A percentile compares a stretch with the other conserved stretches of the same genome.
Evolutionary conservation across 2,329 filamentous ascomycete species (phyloP).

Genomic region (Fusarium sp.): DNA sequence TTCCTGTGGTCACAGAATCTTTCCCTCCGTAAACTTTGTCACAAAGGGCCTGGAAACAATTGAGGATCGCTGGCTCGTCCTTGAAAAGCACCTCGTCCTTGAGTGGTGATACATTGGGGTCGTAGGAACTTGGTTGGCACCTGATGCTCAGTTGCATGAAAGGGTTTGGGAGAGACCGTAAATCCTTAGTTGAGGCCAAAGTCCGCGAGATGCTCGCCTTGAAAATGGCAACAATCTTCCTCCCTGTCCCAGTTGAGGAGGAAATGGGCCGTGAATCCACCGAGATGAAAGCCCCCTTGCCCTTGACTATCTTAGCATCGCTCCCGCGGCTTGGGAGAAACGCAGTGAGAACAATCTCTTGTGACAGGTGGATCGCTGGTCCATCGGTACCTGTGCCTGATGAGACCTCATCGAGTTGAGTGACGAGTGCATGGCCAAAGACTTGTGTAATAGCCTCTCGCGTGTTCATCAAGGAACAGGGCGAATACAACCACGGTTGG

Average conservation of each 20-base stretch:
- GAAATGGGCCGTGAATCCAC: constrained; percentile 76
- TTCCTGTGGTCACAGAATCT: not conserved
- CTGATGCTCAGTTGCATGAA: constrained; percentile 74
- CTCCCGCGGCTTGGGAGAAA: constrained; percentile 67
- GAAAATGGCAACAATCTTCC: constrained; percentile 68
- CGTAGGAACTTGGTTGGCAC: constrained; percentile 73
- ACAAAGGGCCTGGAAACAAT: constrained; percentile 61
- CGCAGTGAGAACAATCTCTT: constrained; percentile 48
- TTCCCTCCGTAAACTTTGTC: constrained; percentile 51
- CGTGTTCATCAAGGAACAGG: constrained; percentile 60
- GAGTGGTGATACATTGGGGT: constrained; percentile 76
- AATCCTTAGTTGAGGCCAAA: constrained; percentile 37
- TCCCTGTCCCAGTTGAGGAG: constrained; percentile 65
- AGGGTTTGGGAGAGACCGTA: constrained; percentile 56
- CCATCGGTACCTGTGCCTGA: constrained; percentile 37
- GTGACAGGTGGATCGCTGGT: not conserved
- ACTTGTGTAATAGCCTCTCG: constrained; percentile 72
- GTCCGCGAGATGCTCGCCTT: constrained; percentile 59
- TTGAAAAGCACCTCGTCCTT: constrained; percentile 80
- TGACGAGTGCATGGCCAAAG: constrained; percentile 67
- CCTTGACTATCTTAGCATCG: constrained; percentile 55
- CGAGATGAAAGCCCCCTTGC: constrained; percentile 71
- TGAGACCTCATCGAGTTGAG: constrained; percentile 63
- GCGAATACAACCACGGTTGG: constrained; percentile 71
- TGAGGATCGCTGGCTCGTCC: constrained; percentile 60